Evolutionary conservation across 2,329 filamentous ascomycete species (phyloP), one percentile per base, ranked within the genome.

Genomic region (Colletotrichum somersetense): DNA sequence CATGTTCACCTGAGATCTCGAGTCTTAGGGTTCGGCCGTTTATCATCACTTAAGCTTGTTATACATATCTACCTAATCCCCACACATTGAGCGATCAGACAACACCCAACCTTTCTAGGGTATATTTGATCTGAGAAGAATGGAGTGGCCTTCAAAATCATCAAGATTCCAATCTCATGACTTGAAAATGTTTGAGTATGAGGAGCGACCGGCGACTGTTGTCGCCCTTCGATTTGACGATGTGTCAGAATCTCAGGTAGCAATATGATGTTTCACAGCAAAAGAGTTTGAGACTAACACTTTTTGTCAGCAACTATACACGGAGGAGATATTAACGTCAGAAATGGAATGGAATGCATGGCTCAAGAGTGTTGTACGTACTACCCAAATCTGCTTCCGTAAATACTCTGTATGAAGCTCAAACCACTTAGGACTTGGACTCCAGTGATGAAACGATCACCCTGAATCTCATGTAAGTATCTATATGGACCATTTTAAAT

Each of bases 401-500:
- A 8, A 16, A 12, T 53, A 12, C 23, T 2, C 23, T 3, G 12
- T 8, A 23, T 30, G 50, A 30, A 16, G 11, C 26, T 30, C 1
- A 53, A 16, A 30, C 3, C 6, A 18, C 23, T 30, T 10, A 53
- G 50, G 14, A 53, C 12, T 6, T 10, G 23, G 50, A 53, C 26
- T 2, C 18, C 14, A 18, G 26, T 8, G 23, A 53, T 18, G 14
- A 30, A 18, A 6, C 23, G 50, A 30, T 6, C 3, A 53, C 50
- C 2, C 23, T 53, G 2, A 26, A 53, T 0, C 23, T 53, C 8
- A 18, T 30, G 50, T 53, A 18, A 18, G 50, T 30, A 53, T 30
- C 3, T 1, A 1, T 12, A 7, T 26, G 4, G 2, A n/a, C 1
- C 0, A 16, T 16, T 26, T 23, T 18, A 0, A 53, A 53, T 18